Conservation (phyloP, 805 yeast genomes). For the Pichia phayaonensis region DNA sequence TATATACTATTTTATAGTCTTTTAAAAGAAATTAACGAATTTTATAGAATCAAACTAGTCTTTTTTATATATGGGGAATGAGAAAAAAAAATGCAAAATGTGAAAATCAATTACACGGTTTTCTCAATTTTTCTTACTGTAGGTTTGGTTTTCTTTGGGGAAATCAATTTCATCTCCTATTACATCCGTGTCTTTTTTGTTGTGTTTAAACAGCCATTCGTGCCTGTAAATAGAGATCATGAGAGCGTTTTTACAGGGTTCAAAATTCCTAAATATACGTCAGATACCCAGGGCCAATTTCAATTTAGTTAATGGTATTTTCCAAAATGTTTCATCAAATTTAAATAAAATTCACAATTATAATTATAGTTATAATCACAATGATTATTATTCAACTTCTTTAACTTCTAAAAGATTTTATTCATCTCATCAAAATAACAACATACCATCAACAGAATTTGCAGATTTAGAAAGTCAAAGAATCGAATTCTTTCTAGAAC, state of each 20-base stretch:
- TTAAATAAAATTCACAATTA: neutral
- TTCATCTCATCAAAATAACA: neutral
- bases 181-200: neutral
- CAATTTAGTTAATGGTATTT: neutral
- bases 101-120: neutral
- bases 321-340: neutral
- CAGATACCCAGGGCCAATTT: neutral
- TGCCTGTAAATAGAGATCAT: neutral
- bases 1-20: neutral
- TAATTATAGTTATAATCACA: too few relatives aligned
- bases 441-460: slow-evolving; percentile 6
- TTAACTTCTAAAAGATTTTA: neutral
- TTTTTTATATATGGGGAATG: too few relatives aligned
- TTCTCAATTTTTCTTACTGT: too few relatives aligned
- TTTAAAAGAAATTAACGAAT: neutral
- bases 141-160: neutral
- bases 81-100: neutral
- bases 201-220: neutral
- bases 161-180: neutral
- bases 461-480: slow-evolving; percentile 13
- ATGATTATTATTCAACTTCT: neutral
- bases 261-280: neutral
- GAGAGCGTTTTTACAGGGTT: neutral
- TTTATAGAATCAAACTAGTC: neutral
- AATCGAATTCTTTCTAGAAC: slow-evolving; percentile 14